These are phyloP conservation scores for Coniochaeta pulveracea DNA, from an alignment of 2,329 filamentous ascomycete genomes.

Conservation along the genomic window DNA sequence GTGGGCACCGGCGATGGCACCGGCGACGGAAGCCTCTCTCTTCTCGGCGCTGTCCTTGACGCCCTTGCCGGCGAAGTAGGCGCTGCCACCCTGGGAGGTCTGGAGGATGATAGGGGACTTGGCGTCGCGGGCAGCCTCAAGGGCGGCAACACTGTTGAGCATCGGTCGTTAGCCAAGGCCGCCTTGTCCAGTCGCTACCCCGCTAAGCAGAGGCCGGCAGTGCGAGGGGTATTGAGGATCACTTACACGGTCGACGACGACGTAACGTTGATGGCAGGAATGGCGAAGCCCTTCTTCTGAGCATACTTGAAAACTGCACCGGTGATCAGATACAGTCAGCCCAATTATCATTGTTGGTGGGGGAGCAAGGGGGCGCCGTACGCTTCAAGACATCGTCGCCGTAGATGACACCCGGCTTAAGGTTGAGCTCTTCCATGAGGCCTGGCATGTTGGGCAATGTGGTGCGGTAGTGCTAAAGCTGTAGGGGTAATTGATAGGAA, in stretches of 20 bases:
- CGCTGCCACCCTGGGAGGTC: constrained; percentile 84
- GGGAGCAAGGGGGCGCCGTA: background rate
- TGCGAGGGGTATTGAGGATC: background rate
- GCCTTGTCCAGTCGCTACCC: background rate
- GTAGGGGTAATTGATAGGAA: background rate
- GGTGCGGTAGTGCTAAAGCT: background rate
- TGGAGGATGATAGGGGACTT: constrained; percentile 91
- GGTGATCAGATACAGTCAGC: too few species aligned
- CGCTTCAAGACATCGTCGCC: constrained; percentile 38
- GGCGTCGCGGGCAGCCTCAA: constrained; percentile 88
- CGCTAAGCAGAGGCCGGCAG: background rate
- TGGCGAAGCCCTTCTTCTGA: constrained; percentile 77
- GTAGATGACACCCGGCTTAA: constrained; percentile 42
- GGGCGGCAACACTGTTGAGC: constrained; percentile 44
- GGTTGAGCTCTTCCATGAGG: constrained; percentile 29
- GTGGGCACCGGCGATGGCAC: constrained; percentile 80
- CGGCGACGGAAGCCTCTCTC: constrained; percentile 82
- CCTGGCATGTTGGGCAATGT: constrained; percentile 14
- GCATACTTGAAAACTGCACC: constrained; percentile 92
- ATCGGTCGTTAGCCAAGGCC: background rate
- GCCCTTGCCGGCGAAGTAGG: constrained; percentile 88
- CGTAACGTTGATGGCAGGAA: constrained; percentile 88
- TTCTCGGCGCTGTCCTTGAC: constrained; percentile 59
- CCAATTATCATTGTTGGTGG: too few species aligned
- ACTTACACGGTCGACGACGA: constrained; percentile 64